Conservation (phyloP, 2,329 filamentous ascomycete species). For the Diaporthe helianthi region DNA sequence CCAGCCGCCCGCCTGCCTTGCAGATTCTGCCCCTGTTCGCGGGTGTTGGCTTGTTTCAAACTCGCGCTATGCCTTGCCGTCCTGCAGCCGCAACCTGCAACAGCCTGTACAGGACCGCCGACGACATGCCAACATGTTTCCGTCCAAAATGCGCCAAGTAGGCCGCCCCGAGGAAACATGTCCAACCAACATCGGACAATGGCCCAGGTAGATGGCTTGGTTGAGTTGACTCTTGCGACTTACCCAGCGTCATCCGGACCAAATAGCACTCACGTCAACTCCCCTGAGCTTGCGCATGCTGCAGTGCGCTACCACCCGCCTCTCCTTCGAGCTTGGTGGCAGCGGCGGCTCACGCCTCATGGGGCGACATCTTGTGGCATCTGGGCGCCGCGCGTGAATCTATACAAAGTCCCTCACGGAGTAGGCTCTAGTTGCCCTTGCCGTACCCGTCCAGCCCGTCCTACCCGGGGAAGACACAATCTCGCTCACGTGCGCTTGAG, state of each 20-base stretch:
- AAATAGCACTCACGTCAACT: slow-evolving; percentile 15
- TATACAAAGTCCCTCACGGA: not conserved
- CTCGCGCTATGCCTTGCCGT: slow-evolving; percentile 24
- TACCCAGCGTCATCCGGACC: slow-evolving; percentile 18
- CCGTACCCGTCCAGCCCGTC: slow-evolving; percentile 5
- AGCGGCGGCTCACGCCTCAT: not conserved
- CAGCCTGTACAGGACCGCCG: slow-evolving; percentile 1
- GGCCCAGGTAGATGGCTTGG: not conserved
- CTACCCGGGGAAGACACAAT: slow-evolving; percentile 11
- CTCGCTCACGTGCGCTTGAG: slow-evolving; percentile 16
- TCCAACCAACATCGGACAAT: slow-evolving; percentile 4
- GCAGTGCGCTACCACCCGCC: not conserved
- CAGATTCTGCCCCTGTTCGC: slow-evolving; percentile 15
- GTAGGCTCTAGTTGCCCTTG: not conserved
- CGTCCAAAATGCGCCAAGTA: slow-evolving; percentile 21
- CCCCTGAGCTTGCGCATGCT: slow-evolving; percentile 19
- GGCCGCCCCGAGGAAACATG: slow-evolving; percentile 16
- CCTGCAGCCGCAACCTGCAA: slow-evolving; percentile 17
- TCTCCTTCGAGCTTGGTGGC: not conserved
- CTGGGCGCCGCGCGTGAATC: not conserved
- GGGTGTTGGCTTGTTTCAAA: slow-evolving; percentile 31
- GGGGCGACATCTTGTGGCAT: not conserved
- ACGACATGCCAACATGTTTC: slow-evolving; percentile 18
- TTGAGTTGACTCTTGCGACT: slow-evolving; percentile 12
- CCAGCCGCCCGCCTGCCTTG: slow-evolving; percentile 24